Evolutionary conservation across 1,284 basidiomycete species (phyloP).

Genomic region (Schizophyllum commune): DNA sequence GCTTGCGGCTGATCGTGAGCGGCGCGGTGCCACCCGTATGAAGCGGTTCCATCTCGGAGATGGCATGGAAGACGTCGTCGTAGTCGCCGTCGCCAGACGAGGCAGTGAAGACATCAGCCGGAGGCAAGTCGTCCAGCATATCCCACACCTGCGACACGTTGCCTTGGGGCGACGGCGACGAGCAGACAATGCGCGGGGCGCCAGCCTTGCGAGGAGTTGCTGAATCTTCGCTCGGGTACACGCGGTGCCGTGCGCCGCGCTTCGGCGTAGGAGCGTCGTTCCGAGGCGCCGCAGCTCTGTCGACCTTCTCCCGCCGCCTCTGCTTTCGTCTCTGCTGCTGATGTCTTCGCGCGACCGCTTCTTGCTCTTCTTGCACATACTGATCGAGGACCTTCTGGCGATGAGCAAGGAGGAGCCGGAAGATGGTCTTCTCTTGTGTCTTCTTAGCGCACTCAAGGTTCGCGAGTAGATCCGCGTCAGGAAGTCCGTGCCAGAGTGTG

Average conservation of each 20-base stretch:
- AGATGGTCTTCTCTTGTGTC: conserved; percentile 92
- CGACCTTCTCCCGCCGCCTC: conserved; percentile 7
- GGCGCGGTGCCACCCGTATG: conserved; percentile 10
- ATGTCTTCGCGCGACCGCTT: conserved; percentile 24
- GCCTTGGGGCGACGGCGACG: conserved; percentile 21
- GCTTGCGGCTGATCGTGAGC: conserved; percentile 15
- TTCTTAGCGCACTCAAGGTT: conserved; percentile 58
- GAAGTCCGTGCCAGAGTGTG: conserved; percentile 80
- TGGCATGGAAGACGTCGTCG: conserved; percentile 71
- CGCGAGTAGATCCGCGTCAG: conserved; percentile 64
- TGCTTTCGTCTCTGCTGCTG: conserved; percentile 20
- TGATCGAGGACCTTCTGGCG: conserved; percentile 62
- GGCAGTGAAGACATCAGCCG: conserved; percentile 35
- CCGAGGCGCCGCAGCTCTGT: conserved; percentile 23
- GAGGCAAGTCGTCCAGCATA: conserved; percentile 21
- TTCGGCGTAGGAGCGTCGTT: conserved; percentile 55
- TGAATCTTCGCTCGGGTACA: conserved; percentile 17
- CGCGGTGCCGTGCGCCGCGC: conserved; percentile 29
- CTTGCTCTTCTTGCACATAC: conserved; percentile 56
- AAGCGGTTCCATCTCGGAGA: neutral
- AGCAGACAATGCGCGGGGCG: conserved; percentile 11
- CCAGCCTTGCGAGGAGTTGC: neutral
- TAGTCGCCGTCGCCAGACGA: conserved; percentile 62
- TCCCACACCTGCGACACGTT: conserved; percentile 16
- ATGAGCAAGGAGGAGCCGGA: conserved; percentile 79